These are phyloP conservation scores for Suillus cothurnatus DNA, from an alignment of 768 basidiomycete species.

Conservation along the genomic window DNA sequence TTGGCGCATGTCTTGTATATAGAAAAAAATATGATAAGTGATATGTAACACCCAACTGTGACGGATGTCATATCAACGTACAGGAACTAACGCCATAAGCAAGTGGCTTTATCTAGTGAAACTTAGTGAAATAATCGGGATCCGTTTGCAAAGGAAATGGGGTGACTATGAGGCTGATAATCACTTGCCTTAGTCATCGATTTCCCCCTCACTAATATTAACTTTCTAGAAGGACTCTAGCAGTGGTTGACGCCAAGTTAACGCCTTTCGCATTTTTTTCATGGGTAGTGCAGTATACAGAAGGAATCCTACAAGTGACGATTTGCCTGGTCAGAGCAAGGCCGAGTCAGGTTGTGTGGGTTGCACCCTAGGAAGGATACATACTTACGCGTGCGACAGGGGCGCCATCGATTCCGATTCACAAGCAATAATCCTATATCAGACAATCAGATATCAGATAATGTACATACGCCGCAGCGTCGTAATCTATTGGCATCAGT, in stretches of 20 bases:
- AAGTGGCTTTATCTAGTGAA: not conserved
- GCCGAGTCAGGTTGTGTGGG: not conserved
- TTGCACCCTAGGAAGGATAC: too few species aligned
- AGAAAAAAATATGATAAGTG: not conserved
- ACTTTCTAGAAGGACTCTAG: not conserved
- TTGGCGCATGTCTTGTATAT: not conserved
- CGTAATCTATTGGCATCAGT: too few species aligned
- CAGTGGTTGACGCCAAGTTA: not conserved
- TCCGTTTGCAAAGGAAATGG: not conserved
- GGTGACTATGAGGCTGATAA: too few species aligned
- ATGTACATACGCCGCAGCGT: too few species aligned
- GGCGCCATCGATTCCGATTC: too few species aligned
- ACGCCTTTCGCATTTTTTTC: not conserved
- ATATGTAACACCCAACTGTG: not conserved
- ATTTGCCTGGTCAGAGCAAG: not conserved
- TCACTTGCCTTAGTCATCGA: not conserved
- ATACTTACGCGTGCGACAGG: not conserved
- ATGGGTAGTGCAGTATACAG: not conserved
- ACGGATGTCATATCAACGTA: not conserved
- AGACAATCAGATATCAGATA: too few species aligned
- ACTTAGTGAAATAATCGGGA: too few species aligned
- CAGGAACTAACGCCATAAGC: not conserved
- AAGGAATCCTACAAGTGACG: not conserved
- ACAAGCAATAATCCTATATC: too few species aligned
- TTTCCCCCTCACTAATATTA: not conserved